Evolutionary conservation across 139 green algal species (phyloP), one percentile per base, ranked within the genome.

Genomic region (Coelastrella sp.): DNA sequence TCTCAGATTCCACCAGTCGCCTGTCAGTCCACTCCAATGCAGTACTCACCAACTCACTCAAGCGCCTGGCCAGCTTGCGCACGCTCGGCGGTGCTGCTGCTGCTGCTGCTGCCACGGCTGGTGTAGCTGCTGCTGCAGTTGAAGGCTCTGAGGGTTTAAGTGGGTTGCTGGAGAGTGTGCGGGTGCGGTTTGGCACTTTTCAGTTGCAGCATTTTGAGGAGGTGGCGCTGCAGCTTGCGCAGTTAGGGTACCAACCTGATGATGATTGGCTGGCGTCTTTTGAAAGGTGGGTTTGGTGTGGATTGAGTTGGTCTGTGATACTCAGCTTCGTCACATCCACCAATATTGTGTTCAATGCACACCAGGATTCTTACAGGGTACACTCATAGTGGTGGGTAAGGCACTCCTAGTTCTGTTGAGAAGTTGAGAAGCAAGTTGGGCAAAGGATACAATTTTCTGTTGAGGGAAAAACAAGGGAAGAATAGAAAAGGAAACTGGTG

Each of bases 151-250:
- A 79, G 27, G 84, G 84, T 9, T 11, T 81, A 12, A 35, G 10
- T 7, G 84, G 68, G 20, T 58, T 88, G 49, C 49, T 88, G 68
- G 84, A 88, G 10, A 78, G n/a, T 12, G 25, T 88, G 6, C 61
- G 68, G 19, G 35, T n/a, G 49, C 68, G 84, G 10, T 88, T 88
- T 81, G 84, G n/a, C 4, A 81, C 25, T 6, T 80, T 88, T 80
- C 35, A 63, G 68, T 57, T 88, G 84, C 68, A 88, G 49, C 84
- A 81, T 14, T 88, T 88, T 70, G 82, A 79, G 82, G 82, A 87
- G 63, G 82, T 87, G 8, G 82, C 82, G 1, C 10, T 78, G 82
- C 82, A 87, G 82, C 19, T 87, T 25, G 82, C 24, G 25, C 82
- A 87, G 82, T 17, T 87, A 15, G 63, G 27, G 7, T 87, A 78